phyloP scores from a whole-genome alignment of 805 yeast species.

The Martiniozyma abietophila region DNA sequence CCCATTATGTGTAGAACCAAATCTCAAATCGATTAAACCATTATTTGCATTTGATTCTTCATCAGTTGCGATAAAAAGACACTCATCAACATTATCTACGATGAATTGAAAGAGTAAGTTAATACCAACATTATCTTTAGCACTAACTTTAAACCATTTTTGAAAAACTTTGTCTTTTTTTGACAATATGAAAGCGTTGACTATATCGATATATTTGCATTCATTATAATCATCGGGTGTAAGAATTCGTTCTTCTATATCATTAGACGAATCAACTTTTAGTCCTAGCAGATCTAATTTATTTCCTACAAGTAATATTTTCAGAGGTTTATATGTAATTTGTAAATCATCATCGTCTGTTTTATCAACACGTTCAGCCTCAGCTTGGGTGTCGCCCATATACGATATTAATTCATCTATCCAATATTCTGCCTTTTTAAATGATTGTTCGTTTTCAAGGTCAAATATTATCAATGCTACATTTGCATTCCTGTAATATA shows the following conservation, averaged over 20 bases:
- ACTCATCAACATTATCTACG: slow-evolving; percentile 21
- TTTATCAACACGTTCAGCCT: neutral
- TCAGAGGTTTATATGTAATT: slow-evolving; percentile 16
- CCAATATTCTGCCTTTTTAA: slow-evolving; percentile 80
- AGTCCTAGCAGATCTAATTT: slow-evolving; percentile 52
- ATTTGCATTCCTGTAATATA: slow-evolving; percentile 74
- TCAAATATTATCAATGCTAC: slow-evolving; percentile 88
- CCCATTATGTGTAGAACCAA: neutral
- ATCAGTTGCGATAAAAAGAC: slow-evolving; percentile 19
- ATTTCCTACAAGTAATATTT: slow-evolving; percentile 63
- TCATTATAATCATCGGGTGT: slow-evolving; percentile 8
- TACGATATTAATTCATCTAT: slow-evolving; percentile 56
- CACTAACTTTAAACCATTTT: slow-evolving; percentile 62
- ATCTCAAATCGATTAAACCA: neutral
- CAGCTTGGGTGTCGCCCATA: slow-evolving; percentile 17
- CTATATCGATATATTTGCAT: slow-evolving; percentile 17
- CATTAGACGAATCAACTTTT: slow-evolving; percentile 11
- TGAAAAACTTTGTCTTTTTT: slow-evolving; percentile 19
- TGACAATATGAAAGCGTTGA: slow-evolving; percentile 18
- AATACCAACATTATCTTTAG: slow-evolving; percentile 63
- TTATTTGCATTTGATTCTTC: slow-evolving; percentile 12
- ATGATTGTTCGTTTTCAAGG: slow-evolving; percentile 42
- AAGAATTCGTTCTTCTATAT: neutral
- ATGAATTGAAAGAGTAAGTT: slow-evolving; percentile 31
- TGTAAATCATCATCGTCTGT: neutral